Evolutionary conservation across 495 filamentous ascomycete species (phyloP).

Genomic region (Antarctomyces pellizariae): DNA sequence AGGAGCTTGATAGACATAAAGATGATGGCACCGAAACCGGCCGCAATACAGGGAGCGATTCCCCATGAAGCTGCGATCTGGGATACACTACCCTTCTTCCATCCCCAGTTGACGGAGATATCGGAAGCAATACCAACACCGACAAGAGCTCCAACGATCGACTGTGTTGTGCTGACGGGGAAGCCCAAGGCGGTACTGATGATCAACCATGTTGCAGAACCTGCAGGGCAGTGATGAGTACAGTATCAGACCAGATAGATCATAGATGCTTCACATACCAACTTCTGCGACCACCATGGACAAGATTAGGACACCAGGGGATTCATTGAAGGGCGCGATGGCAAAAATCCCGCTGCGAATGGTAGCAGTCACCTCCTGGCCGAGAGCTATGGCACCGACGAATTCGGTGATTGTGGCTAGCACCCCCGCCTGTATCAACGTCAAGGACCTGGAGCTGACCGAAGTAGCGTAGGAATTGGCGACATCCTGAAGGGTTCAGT

Average conservation of each 20-base stretch:
- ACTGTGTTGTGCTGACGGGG: slow-evolving; percentile 21
- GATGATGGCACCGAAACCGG: slow-evolving; percentile 30
- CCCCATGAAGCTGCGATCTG: slow-evolving; percentile 24
- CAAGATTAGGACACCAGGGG: slow-evolving; percentile 19
- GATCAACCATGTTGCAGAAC: slow-evolving; percentile 17
- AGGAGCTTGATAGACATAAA: slow-evolving; percentile 37
- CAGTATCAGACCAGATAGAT: too few relatives aligned
- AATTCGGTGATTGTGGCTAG: slow-evolving; percentile 20
- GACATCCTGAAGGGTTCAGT: too few relatives aligned
- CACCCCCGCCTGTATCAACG: slow-evolving; percentile 18
- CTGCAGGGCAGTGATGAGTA: neutral
- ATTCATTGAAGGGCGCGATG: slow-evolving; percentile 18
- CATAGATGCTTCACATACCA: too few relatives aligned
- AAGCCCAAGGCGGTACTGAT: slow-evolving; percentile 14
- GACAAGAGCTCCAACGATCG: slow-evolving; percentile 19
- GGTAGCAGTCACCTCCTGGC: slow-evolving; percentile 21
- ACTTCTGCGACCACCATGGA: slow-evolving; percentile 18
- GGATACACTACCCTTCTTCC: slow-evolving; percentile 20
- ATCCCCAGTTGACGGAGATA: slow-evolving; percentile 18
- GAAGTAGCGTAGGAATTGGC: slow-evolving; percentile 22
- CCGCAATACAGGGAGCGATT: slow-evolving; percentile 35
- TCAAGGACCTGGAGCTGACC: slow-evolving; percentile 16
- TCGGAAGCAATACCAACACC: slow-evolving; percentile 20
- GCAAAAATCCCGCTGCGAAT: slow-evolving; percentile 26
- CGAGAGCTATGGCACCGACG: slow-evolving; percentile 25